Evolutionary conservation across 331 rosid species (phyloP).

Genomic region (Malus hybrid): DNA sequence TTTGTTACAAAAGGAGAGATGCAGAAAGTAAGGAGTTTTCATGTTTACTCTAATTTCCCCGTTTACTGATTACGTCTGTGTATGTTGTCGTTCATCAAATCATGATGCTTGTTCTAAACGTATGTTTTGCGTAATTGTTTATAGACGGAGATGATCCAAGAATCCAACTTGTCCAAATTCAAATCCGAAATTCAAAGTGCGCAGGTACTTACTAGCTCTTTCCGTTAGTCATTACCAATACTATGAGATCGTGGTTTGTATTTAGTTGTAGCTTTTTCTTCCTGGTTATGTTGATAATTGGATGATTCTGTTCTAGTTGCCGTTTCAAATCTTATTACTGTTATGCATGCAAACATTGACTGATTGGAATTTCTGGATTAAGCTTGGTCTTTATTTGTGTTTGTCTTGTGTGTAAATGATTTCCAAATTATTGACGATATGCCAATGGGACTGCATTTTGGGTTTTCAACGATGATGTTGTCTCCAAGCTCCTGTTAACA

Average conservation of each 20-base stretch:
- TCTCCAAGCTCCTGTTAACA: not conserved
- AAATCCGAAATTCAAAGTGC: constrained; percentile 92
- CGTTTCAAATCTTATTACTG: not conserved
- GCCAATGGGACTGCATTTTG: not conserved
- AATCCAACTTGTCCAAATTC: constrained; percentile 75
- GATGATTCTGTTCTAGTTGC: not conserved
- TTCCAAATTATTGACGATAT: not conserved
- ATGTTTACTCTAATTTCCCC: not conserved
- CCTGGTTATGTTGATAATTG: not conserved
- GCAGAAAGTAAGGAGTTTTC: constrained; percentile 51
- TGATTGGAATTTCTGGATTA: not conserved
- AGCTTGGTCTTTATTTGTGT: not conserved
- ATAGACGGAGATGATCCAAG: constrained; percentile 77
- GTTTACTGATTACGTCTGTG: not conserved
- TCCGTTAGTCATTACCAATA: not conserved
- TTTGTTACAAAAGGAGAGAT: constrained; percentile 81
- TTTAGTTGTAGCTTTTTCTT: not conserved
- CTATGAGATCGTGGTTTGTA: not conserved
- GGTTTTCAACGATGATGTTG: not conserved
- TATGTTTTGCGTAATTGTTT: not conserved
- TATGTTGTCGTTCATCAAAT: not conserved
- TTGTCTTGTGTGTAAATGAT: not conserved
- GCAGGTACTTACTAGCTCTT: constrained; percentile 48
- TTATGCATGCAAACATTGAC: not conserved
- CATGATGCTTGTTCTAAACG: not conserved